Evolutionary conservation across 495 filamentous ascomycete species (phyloP).

Genomic region (Aspergillus panamensis): DNA sequence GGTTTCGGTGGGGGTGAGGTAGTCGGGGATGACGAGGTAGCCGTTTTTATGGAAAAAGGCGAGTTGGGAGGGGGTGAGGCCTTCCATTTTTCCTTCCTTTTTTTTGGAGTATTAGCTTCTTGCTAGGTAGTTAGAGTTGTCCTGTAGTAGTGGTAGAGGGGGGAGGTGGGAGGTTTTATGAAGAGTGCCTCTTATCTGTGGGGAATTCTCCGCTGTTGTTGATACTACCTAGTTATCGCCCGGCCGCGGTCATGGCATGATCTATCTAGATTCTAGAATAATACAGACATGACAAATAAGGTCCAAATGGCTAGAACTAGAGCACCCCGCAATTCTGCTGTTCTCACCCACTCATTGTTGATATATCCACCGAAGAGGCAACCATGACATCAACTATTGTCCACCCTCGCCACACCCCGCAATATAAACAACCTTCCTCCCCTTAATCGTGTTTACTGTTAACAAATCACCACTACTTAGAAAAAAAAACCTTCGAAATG

Average conservation of each 20-base stretch:
- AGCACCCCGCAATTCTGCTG: too few relatives aligned
- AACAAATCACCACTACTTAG: not conserved
- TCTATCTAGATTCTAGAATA: not conserved
- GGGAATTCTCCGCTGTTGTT: not conserved
- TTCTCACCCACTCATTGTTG: not conserved
- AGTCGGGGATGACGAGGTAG: constrained; percentile 83
- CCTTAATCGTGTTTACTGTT: not conserved
- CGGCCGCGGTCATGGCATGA: too few relatives aligned
- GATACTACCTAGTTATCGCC: not conserved
- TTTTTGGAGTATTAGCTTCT: not conserved
- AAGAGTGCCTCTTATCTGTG: not conserved
- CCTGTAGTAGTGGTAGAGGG: not conserved
- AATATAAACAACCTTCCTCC: not conserved
- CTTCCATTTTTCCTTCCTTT: constrained; percentile 30
- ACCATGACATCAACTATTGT: not conserved
- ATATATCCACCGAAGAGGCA: not conserved
- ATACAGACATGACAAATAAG: not conserved
- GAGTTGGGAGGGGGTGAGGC: constrained; percentile 71
- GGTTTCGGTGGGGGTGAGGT: constrained; percentile 62
- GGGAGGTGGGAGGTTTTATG: not conserved
- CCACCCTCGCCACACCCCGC: not conserved
- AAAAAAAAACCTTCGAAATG: constrained; percentile 14
- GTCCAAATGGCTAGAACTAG: too few relatives aligned
- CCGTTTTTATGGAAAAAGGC: constrained; percentile 72
- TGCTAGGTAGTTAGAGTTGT: not conserved